Conservation (phyloP, 1,284 basidiomycete genomes). For the Agroathelia rolfsii region DNA sequence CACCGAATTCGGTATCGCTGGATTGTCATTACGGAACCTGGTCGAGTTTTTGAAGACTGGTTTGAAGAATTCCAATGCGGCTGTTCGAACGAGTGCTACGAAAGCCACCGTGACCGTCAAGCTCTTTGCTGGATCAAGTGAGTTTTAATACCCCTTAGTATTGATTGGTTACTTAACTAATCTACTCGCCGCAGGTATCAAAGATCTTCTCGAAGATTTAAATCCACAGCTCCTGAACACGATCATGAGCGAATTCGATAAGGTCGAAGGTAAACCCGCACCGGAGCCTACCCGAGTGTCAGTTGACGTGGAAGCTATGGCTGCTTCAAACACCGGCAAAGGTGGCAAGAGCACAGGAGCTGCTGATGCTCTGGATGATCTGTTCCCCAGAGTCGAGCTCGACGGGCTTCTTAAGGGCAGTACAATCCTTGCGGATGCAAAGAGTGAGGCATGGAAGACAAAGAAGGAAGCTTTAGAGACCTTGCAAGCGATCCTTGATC, state of each 20-base stretch:
- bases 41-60: conserved; percentile 88
- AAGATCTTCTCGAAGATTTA: conserved; percentile 86
- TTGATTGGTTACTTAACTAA: conserved; percentile 3
- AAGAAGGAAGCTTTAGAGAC: conserved; percentile 93
- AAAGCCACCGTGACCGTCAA: conserved; percentile 88
- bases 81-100: conserved; percentile 92
- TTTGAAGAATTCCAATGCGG: conserved; percentile 89
- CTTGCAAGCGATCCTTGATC: conserved; percentile 77
- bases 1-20: conserved; percentile 88
- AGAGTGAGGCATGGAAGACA: conserved; percentile 94
- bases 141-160: conserved; percentile 20
- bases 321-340: conserved; percentile 27
- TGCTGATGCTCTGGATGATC: conserved; percentile 78
- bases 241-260: conserved; percentile 89
- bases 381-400: conserved; percentile 92
- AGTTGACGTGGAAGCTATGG: conserved; percentile 57
- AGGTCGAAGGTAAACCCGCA: conserved; percentile 71
- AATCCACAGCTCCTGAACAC: conserved; percentile 92
- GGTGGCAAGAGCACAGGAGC: conserved; percentile 27
- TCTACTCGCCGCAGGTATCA: conserved; percentile 52
- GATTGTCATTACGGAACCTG: conserved; percentile 74
- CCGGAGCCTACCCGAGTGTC: conserved; percentile 78
- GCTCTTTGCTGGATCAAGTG: conserved; percentile 84
- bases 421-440: conserved; percentile 71
- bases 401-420: conserved; percentile 84